Conservation (phyloP, 352 stramenopile species). For the Globisporangium canariense region DNA sequence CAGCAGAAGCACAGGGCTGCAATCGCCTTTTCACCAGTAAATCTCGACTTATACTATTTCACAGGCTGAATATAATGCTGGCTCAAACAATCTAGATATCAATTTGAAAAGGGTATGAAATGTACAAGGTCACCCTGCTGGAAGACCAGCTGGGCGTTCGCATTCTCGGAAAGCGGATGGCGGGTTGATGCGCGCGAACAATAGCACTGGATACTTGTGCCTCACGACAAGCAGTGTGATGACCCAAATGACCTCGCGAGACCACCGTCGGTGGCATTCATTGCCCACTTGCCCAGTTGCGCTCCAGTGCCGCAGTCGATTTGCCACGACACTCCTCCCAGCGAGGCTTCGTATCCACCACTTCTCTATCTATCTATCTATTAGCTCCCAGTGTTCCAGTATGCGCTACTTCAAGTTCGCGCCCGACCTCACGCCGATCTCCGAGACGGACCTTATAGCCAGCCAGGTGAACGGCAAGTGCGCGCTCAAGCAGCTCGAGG, state of each 20-base stretch:
- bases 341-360: conserved; percentile 1
- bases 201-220: conserved; percentile 4
- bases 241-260: neutral
- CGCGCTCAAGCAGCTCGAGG: conserved; percentile 14
- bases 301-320: neutral
- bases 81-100: neutral
- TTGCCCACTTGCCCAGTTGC: neutral
- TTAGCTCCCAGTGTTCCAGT: neutral
- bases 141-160: neutral
- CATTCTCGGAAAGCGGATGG: conserved; percentile 9
- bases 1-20: neutral
- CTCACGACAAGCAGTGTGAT: neutral
- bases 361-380: neutral
- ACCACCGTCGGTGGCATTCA: neutral
- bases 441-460: conserved; percentile 51
- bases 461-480: conserved; percentile 10
- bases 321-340: neutral
- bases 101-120: neutral
- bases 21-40: neutral
- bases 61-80: neutral
- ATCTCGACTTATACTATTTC: neutral
- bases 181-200: neutral
- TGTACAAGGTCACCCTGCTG: neutral
- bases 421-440: conserved; percentile 53
- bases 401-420: conserved; percentile 50